Base-by-base conservation (phyloP, 2,329 filamentous ascomycete genomes). In the Trichothecium roseum region DNA sequence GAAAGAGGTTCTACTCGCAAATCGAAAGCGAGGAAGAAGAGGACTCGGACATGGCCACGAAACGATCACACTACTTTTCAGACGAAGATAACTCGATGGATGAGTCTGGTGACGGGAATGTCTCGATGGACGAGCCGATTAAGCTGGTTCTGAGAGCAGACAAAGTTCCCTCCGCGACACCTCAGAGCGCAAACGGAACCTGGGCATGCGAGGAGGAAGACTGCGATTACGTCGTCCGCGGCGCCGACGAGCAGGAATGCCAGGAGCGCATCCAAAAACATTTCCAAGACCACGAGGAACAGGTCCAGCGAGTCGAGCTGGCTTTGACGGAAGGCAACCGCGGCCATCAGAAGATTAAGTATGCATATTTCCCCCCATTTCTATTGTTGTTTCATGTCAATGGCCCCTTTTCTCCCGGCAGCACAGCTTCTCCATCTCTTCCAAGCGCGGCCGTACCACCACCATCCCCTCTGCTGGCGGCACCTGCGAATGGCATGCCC, bases 121-220 rank as follows among this genome's bases (percentile, higher is more conserved):
- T 46, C 12, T 50, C 49, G 24, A 42, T 45, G 16, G 43, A 52
- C 14, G 43, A 53, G 26, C 54, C 55, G 3, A 50, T 63, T 32
- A 61, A 56, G 32, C 49, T 75, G 13, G 59, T 69, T 10, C 57
- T 74, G 8, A 61, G 62, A 18, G 60, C 68, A 5, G 68, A 74
- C 37, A 63, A 55, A 32, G 45, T 73, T 9, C 71, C 69, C 1
- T 64, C 67, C 4, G 57, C 60, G 7, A 55, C 52, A 3, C 64
- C 73, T 1, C 61, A 65, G 24, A 77, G 73, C 0, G 71, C 74
- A 0, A 66, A 75, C 39, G 71, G 78, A 36, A 75, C 74, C 0
- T 86, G 81, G 80, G 62, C 60, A 1, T 86, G 81, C 47, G 68
- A 69, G 4, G 66, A 80, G 41, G 71, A 75, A 9, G 76, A 69